These are phyloP conservation scores for Verticillium klebahnii DNA, from an alignment of 2,329 filamentous ascomycete species.

Conservation along the genomic window DNA sequence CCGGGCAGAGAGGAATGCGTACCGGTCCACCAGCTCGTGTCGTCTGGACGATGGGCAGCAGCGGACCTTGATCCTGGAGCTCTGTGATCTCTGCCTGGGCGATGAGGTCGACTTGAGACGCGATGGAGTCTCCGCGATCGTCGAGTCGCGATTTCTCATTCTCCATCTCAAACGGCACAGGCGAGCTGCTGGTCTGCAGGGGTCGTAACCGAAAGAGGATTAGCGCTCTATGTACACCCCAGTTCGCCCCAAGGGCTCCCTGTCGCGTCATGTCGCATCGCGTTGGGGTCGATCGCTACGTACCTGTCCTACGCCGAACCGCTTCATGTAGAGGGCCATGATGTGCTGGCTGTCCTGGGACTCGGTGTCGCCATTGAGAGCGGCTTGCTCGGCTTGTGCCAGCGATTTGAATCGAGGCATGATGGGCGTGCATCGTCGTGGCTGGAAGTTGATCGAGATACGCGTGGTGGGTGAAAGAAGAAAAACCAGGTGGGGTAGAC, in stretches of 20 bases:
- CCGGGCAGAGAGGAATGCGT: not conserved
- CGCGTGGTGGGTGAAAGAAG: not conserved
- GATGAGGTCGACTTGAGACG: not conserved
- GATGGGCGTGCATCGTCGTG: not conserved
- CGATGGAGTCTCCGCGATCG: not conserved
- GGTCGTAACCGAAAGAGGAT: not conserved
- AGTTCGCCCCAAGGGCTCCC: not conserved
- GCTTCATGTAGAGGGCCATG: conserved; percentile 29
- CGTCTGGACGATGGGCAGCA: not conserved
- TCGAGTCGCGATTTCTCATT: not conserved
- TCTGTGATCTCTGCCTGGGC: not conserved
- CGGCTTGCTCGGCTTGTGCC: conserved; percentile 20
- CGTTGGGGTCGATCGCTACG: conserved; percentile 17
- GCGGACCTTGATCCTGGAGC: not conserved
- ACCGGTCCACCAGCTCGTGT: not conserved
- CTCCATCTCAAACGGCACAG: not conserved
- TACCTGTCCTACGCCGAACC: conserved; percentile 34
- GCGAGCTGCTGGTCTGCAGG: conserved; percentile 12
- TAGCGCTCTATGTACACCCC: not conserved
- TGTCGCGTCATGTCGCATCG: conserved; percentile 7
- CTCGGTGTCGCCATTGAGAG: conserved; percentile 25
- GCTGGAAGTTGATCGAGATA: not conserved
- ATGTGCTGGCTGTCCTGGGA: conserved; percentile 41
- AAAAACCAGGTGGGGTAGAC: not conserved
- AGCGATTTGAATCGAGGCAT: conserved; percentile 25